Conservation (phyloP, 2,329 filamentous ascomycete genomes). For the Beauveria australis region DNA sequence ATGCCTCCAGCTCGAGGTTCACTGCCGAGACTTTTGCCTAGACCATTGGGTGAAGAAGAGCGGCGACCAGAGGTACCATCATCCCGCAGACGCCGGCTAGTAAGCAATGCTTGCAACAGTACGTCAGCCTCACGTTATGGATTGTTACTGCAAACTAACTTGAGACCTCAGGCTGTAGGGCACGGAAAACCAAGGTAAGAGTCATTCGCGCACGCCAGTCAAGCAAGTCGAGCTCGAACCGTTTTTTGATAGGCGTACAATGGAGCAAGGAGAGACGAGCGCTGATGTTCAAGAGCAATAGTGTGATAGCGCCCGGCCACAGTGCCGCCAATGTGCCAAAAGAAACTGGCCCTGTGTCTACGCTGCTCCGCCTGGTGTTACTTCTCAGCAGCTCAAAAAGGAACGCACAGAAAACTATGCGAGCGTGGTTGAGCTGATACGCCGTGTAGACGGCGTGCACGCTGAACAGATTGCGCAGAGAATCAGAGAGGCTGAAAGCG, state of each 20-base stretch:
- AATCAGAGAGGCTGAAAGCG: not conserved
- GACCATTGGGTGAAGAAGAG: not conserved
- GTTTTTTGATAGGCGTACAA: too few relatives aligned
- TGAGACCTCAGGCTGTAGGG: not conserved
- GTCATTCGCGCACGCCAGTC: too few relatives aligned
- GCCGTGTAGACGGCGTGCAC: not conserved
- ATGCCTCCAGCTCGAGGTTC: not conserved
- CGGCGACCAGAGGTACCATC: not conserved
- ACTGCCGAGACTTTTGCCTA: not conserved
- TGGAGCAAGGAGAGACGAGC: too few relatives aligned
- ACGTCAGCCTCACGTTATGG: not conserved
- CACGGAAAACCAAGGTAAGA: not conserved
- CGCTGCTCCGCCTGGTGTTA: not conserved
- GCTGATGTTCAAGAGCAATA: not conserved
- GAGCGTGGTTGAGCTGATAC: not conserved
- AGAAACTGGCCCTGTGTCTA: not conserved
- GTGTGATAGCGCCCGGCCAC: not conserved
- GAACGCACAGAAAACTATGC: not conserved
- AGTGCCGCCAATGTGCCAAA: not conserved
- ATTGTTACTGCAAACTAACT: not conserved
- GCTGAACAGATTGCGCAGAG: not conserved
- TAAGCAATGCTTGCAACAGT: not conserved
- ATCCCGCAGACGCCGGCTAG: not conserved
- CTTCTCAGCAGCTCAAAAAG: not conserved
- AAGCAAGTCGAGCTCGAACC: not conserved